phyloP scores from a whole-genome alignment of 805 yeast species.

The Pichia ethanolica region DNA sequence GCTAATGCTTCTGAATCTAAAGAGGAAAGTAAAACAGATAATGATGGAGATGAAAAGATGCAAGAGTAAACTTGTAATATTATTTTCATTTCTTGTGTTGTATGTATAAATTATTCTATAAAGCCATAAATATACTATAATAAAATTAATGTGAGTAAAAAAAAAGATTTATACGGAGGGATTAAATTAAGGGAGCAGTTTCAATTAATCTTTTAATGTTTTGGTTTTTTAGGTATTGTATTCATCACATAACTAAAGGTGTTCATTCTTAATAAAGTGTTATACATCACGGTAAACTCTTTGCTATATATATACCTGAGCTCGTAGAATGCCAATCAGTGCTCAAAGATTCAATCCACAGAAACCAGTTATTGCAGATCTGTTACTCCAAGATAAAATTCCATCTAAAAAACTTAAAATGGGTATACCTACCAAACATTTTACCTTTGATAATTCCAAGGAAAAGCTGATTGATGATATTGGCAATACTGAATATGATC shows the following conservation, averaged over 20 bases:
- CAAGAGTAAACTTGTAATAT: not conserved
- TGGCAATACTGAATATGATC: too few species aligned
- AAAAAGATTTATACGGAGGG: not conserved
- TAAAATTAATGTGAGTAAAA: not conserved
- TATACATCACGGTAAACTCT: not conserved
- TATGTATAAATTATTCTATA: not conserved
- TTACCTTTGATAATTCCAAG: not conserved
- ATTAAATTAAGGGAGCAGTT: not conserved
- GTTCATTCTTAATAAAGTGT: too few species aligned
- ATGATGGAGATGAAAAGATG: slow-evolving; percentile 11
- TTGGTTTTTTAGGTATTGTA: too few species aligned
- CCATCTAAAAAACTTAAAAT: not conserved
- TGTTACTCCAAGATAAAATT: not conserved
- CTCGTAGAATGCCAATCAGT: not conserved
- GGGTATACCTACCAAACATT: not conserved
- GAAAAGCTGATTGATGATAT: too few species aligned
- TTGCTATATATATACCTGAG: not conserved
- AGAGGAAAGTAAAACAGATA: slow-evolving; percentile 13
- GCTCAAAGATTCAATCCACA: not conserved
- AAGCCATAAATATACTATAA: not conserved
- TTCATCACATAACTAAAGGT: too few species aligned
- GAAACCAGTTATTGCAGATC: not conserved
- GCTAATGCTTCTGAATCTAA: slow-evolving; percentile 7
- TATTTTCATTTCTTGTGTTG: too few species aligned
- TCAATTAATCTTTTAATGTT: too few species aligned